Percentiles rank a stretch among this genome's conserved stretches.
Evolutionary conservation across 78 protist genomes (phyloP).

Genomic region (Ministeria vibrans): DNA sequence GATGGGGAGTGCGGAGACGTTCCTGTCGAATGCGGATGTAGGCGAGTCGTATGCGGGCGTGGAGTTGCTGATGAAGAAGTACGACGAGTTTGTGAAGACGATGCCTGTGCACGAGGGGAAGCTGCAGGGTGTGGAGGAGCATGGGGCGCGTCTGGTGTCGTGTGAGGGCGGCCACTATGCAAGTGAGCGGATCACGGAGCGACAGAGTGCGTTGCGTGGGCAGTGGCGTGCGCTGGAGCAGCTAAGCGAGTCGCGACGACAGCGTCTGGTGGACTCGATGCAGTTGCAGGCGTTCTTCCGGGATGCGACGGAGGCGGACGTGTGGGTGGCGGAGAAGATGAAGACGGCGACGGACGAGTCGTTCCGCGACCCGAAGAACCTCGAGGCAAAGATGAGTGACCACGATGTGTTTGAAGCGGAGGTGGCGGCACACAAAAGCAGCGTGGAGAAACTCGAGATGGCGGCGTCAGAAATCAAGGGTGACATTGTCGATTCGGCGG

Average conservation of each 20-base stretch:
- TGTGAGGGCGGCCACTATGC: neutral
- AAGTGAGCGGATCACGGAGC: neutral
- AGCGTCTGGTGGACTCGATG: neutral
- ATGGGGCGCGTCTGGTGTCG: neutral
- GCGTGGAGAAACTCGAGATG: too few species aligned
- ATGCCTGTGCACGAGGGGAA: neutral
- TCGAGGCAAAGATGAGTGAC: neutral
- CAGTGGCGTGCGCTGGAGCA: neutral
- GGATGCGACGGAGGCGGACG: neutral
- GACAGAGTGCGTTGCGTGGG: neutral
- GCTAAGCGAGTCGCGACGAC: neutral
- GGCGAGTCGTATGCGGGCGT: neutral
- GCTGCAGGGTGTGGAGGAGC: neutral
- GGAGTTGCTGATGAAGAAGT: neutral
- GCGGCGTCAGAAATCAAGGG: too few species aligned
- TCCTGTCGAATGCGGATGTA: neutral
- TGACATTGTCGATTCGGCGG: too few species aligned
- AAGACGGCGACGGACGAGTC: neutral
- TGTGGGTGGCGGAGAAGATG: neutral
- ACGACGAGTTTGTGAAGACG: neutral
- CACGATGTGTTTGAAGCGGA: neutral
- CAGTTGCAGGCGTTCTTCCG: neutral
- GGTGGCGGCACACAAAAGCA: too few species aligned
- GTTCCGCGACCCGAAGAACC: neutral
- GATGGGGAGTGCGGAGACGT: too few species aligned